These are phyloP conservation scores for Jamesozyma hellenica DNA, from an alignment of 805 yeast species.

Conservation along the genomic window DNA sequence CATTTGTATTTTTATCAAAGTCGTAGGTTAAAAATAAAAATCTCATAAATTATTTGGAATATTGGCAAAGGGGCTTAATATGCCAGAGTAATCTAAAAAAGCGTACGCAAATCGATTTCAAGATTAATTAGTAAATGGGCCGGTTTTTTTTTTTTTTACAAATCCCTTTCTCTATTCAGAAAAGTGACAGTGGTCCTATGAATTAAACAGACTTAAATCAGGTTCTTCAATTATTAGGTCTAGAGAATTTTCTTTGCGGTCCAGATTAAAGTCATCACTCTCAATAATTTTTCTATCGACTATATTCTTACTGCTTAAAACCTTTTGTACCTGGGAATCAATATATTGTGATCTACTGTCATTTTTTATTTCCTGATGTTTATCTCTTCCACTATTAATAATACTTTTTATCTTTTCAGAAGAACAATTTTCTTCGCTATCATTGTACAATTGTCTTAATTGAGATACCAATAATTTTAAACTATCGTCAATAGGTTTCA, in stretches of 20 bases:
- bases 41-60: too few species aligned
- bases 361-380: neutral
- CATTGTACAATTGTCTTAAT: constrained; percentile 19
- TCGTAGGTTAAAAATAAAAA: too few species aligned
- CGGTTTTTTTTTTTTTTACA: too few species aligned
- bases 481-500: constrained; percentile 24
- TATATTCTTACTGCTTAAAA: neutral
- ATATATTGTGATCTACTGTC: constrained; percentile 6
- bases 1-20: too few species aligned
- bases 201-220: constrained; percentile 1
- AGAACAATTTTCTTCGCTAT: constrained; percentile 21
- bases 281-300: neutral
- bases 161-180: too few species aligned
- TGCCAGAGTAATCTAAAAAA: too few species aligned
- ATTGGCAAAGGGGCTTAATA: too few species aligned
- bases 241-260: neutral
- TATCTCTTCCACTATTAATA: neutral
- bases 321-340: constrained; percentile 2
- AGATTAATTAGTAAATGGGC: too few species aligned
- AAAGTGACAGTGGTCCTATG: too few species aligned
- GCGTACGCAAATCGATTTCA: too few species aligned
- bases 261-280: neutral
- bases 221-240: constrained; percentile 3
- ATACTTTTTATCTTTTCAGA: constrained; percentile 12
- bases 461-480: constrained; percentile 18